Evolutionary conservation across 2,329 filamentous ascomycete genomes (phyloP).

Genomic region (Fusarium paranaense): DNA sequence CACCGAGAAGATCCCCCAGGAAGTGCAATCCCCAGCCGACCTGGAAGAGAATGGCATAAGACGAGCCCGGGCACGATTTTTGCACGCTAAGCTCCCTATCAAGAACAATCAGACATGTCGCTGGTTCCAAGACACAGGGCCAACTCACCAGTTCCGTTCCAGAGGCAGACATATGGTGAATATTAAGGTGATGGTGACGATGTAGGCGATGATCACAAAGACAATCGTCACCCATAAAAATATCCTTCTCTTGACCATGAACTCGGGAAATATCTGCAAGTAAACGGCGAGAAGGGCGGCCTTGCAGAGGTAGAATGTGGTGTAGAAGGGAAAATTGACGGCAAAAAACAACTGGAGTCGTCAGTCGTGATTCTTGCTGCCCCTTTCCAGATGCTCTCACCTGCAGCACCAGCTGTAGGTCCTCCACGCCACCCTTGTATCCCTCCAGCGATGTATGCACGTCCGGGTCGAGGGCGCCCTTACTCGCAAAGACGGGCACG

Average conservation of each 20-base stretch:
- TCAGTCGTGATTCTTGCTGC: neutral
- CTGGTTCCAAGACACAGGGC: neutral
- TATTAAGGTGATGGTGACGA: neutral
- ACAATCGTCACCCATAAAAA: slow-evolving; percentile 26
- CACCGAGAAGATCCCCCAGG: slow-evolving; percentile 15
- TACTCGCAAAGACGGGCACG: neutral
- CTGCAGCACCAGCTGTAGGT: slow-evolving; percentile 10
- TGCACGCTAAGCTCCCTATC: neutral
- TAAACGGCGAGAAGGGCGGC: slow-evolving; percentile 32
- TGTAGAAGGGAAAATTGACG: slow-evolving; percentile 31
- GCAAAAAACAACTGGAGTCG: slow-evolving; percentile 18
- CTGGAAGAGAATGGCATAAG: slow-evolving; percentile 11
- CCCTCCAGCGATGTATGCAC: slow-evolving; percentile 15
- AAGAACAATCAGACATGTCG: neutral
- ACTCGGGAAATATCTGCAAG: slow-evolving; percentile 16
- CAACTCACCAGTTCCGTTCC: slow-evolving; percentile 13
- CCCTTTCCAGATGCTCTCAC: neutral
- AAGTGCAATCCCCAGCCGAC: slow-evolving; percentile 30
- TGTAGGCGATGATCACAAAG: neutral
- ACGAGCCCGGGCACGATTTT: neutral
- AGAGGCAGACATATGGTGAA: slow-evolving; percentile 14
- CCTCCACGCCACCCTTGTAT: neutral
- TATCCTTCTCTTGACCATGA: slow-evolving; percentile 27
- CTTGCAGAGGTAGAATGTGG: slow-evolving; percentile 38
- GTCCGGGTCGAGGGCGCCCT: slow-evolving; percentile 21